phyloP scores from a whole-genome alignment of 495 filamentous ascomycete species.

The Xylaria nigripes region DNA sequence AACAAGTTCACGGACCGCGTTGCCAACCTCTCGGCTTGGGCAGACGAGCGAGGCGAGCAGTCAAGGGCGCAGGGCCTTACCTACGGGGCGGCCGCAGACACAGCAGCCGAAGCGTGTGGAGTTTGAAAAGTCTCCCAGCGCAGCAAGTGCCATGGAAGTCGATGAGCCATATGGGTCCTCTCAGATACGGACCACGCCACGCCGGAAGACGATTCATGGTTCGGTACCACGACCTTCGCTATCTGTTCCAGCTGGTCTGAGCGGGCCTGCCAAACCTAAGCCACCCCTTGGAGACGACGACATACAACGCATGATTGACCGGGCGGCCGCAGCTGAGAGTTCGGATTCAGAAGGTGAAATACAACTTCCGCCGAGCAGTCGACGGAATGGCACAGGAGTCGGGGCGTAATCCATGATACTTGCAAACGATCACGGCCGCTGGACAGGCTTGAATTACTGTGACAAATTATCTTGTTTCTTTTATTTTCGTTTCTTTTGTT shows the following conservation, averaged over 20 bases:
- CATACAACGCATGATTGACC: slow-evolving; percentile 41
- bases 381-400: slow-evolving; percentile 18
- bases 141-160: slow-evolving; percentile 33
- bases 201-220: slow-evolving; percentile 31
- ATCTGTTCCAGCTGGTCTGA: slow-evolving; percentile 33
- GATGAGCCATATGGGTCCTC: slow-evolving; percentile 34
- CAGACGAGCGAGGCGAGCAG: slow-evolving; percentile 11
- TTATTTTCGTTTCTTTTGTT: neutral
- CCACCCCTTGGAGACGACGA: slow-evolving; percentile 34
- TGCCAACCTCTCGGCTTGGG: slow-evolving; percentile 30
- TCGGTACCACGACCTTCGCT: slow-evolving; percentile 23
- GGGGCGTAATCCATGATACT: slow-evolving; percentile 12
- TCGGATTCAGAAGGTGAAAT: slow-evolving; percentile 46
- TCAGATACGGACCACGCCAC: slow-evolving; percentile 31
- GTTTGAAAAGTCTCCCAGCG: slow-evolving; percentile 36
- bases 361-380: slow-evolving; percentile 28
- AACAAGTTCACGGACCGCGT: slow-evolving; percentile 25
- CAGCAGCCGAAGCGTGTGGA: slow-evolving; percentile 38
- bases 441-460: neutral
- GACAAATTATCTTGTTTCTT: neutral
- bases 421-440: neutral
- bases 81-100: slow-evolving; percentile 31
- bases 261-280: slow-evolving; percentile 27
- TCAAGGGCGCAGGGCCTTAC: slow-evolving; percentile 37
- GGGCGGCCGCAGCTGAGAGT: slow-evolving; percentile 32